Evolutionary conservation across 257 asterid genomes (phyloP).

Genomic region (Datura wrightii): DNA sequence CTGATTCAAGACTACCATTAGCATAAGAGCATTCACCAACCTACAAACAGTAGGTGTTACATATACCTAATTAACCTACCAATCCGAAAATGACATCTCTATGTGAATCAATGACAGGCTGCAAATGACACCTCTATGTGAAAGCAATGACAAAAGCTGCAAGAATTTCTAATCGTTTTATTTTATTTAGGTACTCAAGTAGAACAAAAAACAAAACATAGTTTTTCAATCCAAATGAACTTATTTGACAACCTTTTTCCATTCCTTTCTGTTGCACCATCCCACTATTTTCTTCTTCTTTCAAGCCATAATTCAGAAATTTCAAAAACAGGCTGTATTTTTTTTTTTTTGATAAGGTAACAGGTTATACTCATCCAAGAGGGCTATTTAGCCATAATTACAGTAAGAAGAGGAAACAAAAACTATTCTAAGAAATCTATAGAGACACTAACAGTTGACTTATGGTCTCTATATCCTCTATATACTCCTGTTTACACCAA

Average conservation of each 20-base stretch:
- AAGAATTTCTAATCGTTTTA: background rate
- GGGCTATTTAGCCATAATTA: too few relatives aligned
- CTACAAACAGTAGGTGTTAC: slow-evolving; percentile 1
- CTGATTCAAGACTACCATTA: slow-evolving; percentile 43
- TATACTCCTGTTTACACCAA: too few relatives aligned
- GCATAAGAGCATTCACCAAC: slow-evolving; percentile 23
- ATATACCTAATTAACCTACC: slow-evolving; percentile 11
- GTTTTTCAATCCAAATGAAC: background rate
- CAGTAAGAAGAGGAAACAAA: too few relatives aligned
- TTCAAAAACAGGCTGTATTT: too few relatives aligned
- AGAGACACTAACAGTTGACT: too few relatives aligned
- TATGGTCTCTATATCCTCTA: too few relatives aligned
- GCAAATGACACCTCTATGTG: slow-evolving; percentile 13
- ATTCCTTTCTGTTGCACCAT: background rate
- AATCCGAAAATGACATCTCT: slow-evolving; percentile 7
- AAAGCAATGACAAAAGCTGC: slow-evolving; percentile 5
- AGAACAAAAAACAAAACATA: background rate
- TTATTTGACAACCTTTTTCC: background rate
- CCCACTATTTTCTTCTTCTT: slow-evolving; percentile 23
- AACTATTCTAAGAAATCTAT: too few relatives aligned
- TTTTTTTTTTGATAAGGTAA: background rate
- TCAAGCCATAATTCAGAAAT: slow-evolving; percentile 5
- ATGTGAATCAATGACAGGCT: background rate
- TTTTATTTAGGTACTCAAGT: background rate
- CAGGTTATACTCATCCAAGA: too few relatives aligned